Conservation (phyloP, 768 basidiomycete genomes). For the Mrakia blollopis region DNA sequence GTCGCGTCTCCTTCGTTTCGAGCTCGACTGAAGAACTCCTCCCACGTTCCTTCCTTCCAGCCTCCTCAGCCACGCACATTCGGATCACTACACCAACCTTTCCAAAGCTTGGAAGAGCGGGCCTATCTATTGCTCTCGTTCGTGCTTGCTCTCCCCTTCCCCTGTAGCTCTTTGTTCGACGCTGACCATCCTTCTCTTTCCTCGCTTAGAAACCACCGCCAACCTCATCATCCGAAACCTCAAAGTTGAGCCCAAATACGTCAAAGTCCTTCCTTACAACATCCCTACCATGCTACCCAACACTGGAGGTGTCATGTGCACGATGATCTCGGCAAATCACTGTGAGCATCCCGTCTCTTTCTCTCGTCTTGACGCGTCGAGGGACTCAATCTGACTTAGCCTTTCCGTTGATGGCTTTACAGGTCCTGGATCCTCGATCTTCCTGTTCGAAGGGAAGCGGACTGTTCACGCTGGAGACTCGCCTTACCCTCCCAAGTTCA, state of each 20-base stretch:
- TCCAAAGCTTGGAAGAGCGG: conserved; percentile 82
- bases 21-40: not conserved
- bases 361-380: too few species aligned
- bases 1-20: not conserved
- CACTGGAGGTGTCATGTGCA: conserved; percentile 79
- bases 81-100: conserved; percentile 91
- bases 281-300: conserved; percentile 66
- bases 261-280: conserved; percentile 79
- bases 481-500: conserved; percentile 60
- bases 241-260: conserved; percentile 80
- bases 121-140: conserved; percentile 87
- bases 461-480: conserved; percentile 85
- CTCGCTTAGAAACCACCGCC: conserved; percentile 64
- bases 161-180: not conserved
- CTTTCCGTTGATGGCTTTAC: not conserved
- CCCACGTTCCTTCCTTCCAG: not conserved
- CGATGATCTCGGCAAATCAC: conserved; percentile 96
- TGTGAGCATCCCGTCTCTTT: conserved; percentile 54
- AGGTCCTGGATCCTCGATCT: conserved; percentile 85
- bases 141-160: conserved; percentile 6
- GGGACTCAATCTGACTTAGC: not conserved
- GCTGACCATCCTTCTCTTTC: not conserved
- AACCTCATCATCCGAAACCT: conserved; percentile 90
- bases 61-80: conserved; percentile 59
- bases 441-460: conserved; percentile 87